Evolutionary conservation across 768 basidiomycete species (phyloP).

Genomic region (Sutorius australiensis): DNA sequence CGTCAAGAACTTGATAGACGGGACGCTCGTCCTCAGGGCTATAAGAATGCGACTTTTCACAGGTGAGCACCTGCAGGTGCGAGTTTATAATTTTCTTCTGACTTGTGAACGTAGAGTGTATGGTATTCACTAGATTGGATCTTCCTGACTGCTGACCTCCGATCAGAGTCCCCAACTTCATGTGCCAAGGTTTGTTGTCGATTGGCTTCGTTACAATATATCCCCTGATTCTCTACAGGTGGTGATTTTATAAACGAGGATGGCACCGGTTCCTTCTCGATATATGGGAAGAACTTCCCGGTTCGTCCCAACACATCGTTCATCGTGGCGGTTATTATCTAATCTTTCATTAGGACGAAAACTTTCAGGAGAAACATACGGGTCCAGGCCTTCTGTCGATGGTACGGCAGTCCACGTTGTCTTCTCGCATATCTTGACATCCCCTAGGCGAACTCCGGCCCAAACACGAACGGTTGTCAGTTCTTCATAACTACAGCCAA

Average conservation of each 20-base stretch:
- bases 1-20: slow-evolving; percentile 19
- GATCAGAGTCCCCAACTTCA: slow-evolving; percentile 81
- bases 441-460: slow-evolving; percentile 86
- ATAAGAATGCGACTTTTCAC: slow-evolving; percentile 89
- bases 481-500: slow-evolving; percentile 97
- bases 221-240: slow-evolving; percentile 40
- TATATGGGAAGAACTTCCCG: slow-evolving; percentile 92
- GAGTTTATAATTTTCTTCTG: slow-evolving; percentile 6
- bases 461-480: slow-evolving; percentile 93
- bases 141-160: slow-evolving; percentile 6
- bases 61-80: slow-evolving; percentile 48
- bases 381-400: slow-evolving; percentile 88
- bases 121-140: slow-evolving; percentile 18
- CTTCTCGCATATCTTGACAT: slow-evolving; percentile 1
- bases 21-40: slow-evolving; percentile 84
- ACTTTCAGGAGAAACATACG: slow-evolving; percentile 86
- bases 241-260: slow-evolving; percentile 95
- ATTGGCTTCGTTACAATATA: not conserved
- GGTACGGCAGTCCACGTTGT: slow-evolving; percentile 41
- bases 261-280: slow-evolving; percentile 94
- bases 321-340: not conserved
- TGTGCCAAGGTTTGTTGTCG: slow-evolving; percentile 74
- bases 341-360: slow-evolving; percentile 69
- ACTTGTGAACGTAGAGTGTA: slow-evolving; percentile 59
- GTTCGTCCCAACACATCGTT: slow-evolving; percentile 39